Conservation (phyloP, 1,284 basidiomycete genomes). For the Fistulinella staudtii region DNA sequence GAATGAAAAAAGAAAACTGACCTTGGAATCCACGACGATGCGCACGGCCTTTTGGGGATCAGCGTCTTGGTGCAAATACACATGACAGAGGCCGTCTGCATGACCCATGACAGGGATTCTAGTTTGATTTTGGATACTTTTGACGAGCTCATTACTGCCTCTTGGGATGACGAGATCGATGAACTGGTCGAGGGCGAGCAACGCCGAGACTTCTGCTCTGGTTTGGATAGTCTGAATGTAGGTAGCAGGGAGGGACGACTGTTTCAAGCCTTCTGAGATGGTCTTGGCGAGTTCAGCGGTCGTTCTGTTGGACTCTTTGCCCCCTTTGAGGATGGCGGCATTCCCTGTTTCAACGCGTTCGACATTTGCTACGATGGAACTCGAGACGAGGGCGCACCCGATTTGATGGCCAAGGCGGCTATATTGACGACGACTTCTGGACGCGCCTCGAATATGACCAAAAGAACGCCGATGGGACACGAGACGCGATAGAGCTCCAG, state of each 20-base stretch:
- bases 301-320: slow-evolving; percentile 86
- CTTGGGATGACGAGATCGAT: slow-evolving; percentile 98
- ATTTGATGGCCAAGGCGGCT: slow-evolving; percentile 93
- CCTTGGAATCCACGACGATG: slow-evolving; percentile 90
- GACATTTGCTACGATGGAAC: slow-evolving; percentile 5
- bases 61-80: slow-evolving; percentile 86
- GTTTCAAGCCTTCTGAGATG: slow-evolving; percentile 75
- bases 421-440: slow-evolving; percentile 99
- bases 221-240: slow-evolving; percentile 94
- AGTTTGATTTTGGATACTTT: slow-evolving; percentile 85
- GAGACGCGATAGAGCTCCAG: slow-evolving; percentile 92
- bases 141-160: slow-evolving; percentile 90
- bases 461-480: slow-evolving; percentile 93
- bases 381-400: slow-evolving; percentile 52
- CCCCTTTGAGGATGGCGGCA: slow-evolving; percentile 94
- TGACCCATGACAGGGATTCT: slow-evolving; percentile 99
- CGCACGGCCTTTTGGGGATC: slow-evolving; percentile 75
- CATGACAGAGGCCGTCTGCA: slow-evolving; percentile 90
- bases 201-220: slow-evolving; percentile 84
- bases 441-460: slow-evolving; percentile 97
- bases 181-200: slow-evolving; percentile 85
- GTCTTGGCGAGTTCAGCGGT: slow-evolving; percentile 71
- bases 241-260: slow-evolving; percentile 68
- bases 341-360: slow-evolving; percentile 58
- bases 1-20: no score